These are phyloP conservation scores for Nemania sp. DNA, from an alignment of 2,329 filamentous ascomycete genomes.

Conservation along the genomic window DNA sequence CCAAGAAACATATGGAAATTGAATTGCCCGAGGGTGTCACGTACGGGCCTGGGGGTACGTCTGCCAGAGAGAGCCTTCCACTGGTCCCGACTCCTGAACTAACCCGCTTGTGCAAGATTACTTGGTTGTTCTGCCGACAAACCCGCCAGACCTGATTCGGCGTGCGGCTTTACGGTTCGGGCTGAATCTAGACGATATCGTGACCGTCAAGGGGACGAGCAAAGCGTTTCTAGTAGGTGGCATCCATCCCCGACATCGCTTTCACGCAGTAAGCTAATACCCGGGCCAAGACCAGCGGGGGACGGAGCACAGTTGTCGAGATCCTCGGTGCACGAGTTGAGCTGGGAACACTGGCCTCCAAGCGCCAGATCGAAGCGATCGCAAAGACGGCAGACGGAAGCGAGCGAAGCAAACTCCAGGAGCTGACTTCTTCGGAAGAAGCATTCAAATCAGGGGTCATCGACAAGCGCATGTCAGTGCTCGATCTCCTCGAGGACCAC, in stretches of 20 bases:
- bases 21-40: conserved; percentile 20
- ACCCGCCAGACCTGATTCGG: conserved; percentile 12
- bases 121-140: conserved; percentile 25
- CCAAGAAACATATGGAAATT: conserved; percentile 24
- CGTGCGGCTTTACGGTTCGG: conserved; percentile 15
- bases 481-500: conserved; percentile 38
- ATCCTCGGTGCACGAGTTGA: conserved; percentile 50
- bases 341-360: conserved; percentile 42
- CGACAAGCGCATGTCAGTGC: conserved; percentile 50
- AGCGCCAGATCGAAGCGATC: conserved; percentile 50
- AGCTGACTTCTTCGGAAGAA: conserved; percentile 27
- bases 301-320: conserved; percentile 20
- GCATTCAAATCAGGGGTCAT: conserved; percentile 46
- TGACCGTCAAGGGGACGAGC: conserved; percentile 25
- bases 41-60: conserved; percentile 25
- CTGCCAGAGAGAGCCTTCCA: neutral
- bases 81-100: neutral
- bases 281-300: conserved; percentile 1
- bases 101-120: conserved; percentile 13
- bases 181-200: conserved; percentile 16
- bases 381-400: conserved; percentile 52
- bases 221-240: conserved; percentile 20
- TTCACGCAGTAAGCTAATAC: neutral
- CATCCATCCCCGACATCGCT: neutral
- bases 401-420: conserved; percentile 47